Evolutionary conservation across 768 basidiomycete species (phyloP).

Genomic region (Baorangia bicolor): DNA sequence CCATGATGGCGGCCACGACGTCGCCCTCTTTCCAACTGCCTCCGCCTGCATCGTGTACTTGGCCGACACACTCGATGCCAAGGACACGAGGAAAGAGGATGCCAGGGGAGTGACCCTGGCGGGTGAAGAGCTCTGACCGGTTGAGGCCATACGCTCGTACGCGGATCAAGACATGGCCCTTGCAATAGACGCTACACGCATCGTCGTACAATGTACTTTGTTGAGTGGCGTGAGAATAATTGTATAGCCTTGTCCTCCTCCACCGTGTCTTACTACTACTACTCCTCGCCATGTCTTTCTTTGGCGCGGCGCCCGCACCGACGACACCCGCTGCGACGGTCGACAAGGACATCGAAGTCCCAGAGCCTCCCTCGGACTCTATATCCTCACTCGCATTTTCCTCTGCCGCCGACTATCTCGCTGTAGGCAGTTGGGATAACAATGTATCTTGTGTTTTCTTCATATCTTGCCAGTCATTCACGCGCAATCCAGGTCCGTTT

Average conservation of each 20-base stretch:
- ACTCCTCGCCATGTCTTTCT: constrained; percentile 42
- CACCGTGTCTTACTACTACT: not conserved
- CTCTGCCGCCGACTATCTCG: constrained; percentile 81
- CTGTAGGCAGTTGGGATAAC: constrained; percentile 93
- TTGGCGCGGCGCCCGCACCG: constrained; percentile 32
- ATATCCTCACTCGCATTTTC: constrained; percentile 86
- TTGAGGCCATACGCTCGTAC: too few relatives aligned
- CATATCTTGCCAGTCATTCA: constrained; percentile 1
- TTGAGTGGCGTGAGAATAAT: constrained; percentile 29
- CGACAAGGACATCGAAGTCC: constrained; percentile 80
- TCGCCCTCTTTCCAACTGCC: not conserved
- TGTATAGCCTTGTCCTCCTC: not conserved
- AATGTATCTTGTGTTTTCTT: constrained; percentile 48
- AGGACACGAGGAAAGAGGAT: too few relatives aligned
- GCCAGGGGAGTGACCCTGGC: too few relatives aligned
- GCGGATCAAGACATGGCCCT: too few relatives aligned
- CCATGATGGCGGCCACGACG: not conserved
- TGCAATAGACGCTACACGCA: too few relatives aligned
- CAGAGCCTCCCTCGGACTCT: constrained; percentile 81
- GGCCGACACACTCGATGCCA: too few relatives aligned
- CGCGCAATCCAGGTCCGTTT: constrained; percentile 67
- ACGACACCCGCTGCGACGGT: constrained; percentile 39
- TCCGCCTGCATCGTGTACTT: not conserved
- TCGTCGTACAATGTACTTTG: too few relatives aligned
- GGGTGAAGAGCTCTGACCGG: too few relatives aligned